Base-by-base conservation (phyloP, 805 yeast species). In the Suhomyces canberraensis region DNA sequence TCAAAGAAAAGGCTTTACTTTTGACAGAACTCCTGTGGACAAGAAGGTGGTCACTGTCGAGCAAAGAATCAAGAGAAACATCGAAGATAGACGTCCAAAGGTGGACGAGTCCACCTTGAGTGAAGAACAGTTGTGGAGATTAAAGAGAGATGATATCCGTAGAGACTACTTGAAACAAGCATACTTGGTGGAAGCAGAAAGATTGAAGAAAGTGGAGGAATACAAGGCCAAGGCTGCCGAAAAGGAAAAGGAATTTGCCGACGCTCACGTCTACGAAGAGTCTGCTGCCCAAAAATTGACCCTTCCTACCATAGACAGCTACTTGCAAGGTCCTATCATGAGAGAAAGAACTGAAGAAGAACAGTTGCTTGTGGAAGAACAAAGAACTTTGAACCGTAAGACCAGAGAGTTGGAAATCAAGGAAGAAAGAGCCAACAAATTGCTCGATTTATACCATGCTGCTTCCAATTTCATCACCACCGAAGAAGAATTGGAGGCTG, bases 301-400 rank as follows among this genome's bases (percentile, higher is more conserved):
- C 1, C 67, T 87, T 34, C 96, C 96, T 31, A 84, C 95, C 1
- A 68, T 89, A 39, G 88, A 83, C 50, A 70, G 74, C 25, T 71
- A 79, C 45, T 60, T 86, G 42, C 58, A 73, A 16, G 86, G 85
- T 2, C 85, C 91, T 11, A 63, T 88, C 42, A 76, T 90, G 70
- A 74, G 84, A 53, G 75, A 64, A 31, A 75, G 95, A 58, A 83
- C 95, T 0, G 69, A 64, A 16, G 93, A 81, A 51, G 95, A 90
- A 61, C 58, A 62, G 34, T 74, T 71, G 36, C 50, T 74, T 19
- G 62, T 86, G 45, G 49, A 60, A 20, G 72, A 77, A 50, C 85
- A 84, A 58, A 73, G 90, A 47, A 60, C 66, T 32, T 75, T 83
- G 48, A 90, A 89, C 61, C 74, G 93, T 56, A 68, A 74, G 43